Evolutionary conservation across 129 eudicot genomes (phyloP).

Genomic region (Mikania micrantha): DNA sequence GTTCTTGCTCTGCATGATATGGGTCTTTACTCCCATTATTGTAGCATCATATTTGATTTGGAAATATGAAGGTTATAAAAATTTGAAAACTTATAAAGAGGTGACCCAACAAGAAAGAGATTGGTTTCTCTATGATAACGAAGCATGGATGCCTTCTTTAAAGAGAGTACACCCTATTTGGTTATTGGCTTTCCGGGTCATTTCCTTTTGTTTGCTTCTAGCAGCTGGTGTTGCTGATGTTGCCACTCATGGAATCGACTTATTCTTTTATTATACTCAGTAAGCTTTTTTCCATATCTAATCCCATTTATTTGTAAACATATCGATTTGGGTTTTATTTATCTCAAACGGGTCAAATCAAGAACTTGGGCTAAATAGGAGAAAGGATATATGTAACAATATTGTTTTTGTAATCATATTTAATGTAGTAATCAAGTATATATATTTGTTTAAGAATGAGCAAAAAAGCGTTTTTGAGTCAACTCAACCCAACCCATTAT

Average conservation of each 20-base stretch:
- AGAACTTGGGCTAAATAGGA: too few relatives aligned
- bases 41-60: slow-evolving; percentile 47
- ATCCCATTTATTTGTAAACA: not conserved
- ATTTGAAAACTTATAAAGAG: slow-evolving; percentile 26
- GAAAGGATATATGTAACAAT: not conserved
- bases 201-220: slow-evolving; percentile 54
- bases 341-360: not conserved
- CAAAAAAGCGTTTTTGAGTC: too few relatives aligned
- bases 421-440: too few relatives aligned
- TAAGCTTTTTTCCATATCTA: slow-evolving; percentile 39
- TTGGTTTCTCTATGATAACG: slow-evolving; percentile 31
- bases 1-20: slow-evolving; percentile 53
- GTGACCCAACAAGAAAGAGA: slow-evolving; percentile 29
- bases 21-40: slow-evolving; percentile 45
- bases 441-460: too few relatives aligned
- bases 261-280: slow-evolving; percentile 79
- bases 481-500: not conserved
- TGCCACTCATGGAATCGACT: slow-evolving; percentile 44
- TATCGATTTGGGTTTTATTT: not conserved
- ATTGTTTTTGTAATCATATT: not conserved
- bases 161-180: slow-evolving; percentile 52
- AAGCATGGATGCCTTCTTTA: slow-evolving; percentile 82
- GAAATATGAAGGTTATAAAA: slow-evolving; percentile 44
- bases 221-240: slow-evolving; percentile 44
- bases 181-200: slow-evolving; percentile 54